Percentiles rank a stretch among this genome's conserved stretches.
Evolutionary conservation across 345 rosid species (phyloP).

Genomic region (Citrus australasica): DNA sequence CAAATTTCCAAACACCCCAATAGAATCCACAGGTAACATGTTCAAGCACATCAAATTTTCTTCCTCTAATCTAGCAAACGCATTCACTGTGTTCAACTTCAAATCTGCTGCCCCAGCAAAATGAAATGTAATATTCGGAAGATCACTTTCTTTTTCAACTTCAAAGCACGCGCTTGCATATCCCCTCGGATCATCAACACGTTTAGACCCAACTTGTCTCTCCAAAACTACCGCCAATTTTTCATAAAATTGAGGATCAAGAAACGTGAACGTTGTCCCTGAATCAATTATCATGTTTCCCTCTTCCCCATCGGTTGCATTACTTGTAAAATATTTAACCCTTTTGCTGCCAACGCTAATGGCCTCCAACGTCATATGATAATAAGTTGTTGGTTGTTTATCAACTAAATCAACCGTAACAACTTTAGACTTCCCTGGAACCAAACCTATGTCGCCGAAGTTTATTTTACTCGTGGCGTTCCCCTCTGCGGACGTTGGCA

Average conservation of each 20-base stretch:
- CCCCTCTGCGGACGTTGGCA: conserved; percentile 24
- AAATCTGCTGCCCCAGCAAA: conserved; percentile 39
- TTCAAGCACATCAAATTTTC: conserved; percentile 35
- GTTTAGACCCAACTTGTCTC: conserved; percentile 25
- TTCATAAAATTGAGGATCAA: conserved; percentile 34
- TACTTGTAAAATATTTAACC: conserved; percentile 23
- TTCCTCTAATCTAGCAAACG: conserved; percentile 19
- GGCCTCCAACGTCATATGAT: conserved; percentile 50
- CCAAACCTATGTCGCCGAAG: conserved; percentile 35
- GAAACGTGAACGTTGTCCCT: conserved; percentile 50
- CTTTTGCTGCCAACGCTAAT: conserved; percentile 46
- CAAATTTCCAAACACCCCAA: conserved; percentile 38
- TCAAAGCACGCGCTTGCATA: conserved; percentile 30
- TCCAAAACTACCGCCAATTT: conserved; percentile 27
- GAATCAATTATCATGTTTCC: conserved; percentile 61
- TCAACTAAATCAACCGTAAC: conserved; percentile 40
- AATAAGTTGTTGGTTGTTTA: conserved; percentile 36
- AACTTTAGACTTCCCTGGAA: conserved; percentile 11
- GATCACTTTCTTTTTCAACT: not conserved
- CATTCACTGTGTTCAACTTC: conserved; percentile 36
- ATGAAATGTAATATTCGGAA: conserved; percentile 53
- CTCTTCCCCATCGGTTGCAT: not conserved
- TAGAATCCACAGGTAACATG: conserved; percentile 20
- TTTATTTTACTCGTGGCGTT: conserved; percentile 35
- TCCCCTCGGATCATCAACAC: conserved; percentile 33